Conservation (phyloP, 2,329 filamentous ascomycete species). For the Exophiala bonariae region DNA sequence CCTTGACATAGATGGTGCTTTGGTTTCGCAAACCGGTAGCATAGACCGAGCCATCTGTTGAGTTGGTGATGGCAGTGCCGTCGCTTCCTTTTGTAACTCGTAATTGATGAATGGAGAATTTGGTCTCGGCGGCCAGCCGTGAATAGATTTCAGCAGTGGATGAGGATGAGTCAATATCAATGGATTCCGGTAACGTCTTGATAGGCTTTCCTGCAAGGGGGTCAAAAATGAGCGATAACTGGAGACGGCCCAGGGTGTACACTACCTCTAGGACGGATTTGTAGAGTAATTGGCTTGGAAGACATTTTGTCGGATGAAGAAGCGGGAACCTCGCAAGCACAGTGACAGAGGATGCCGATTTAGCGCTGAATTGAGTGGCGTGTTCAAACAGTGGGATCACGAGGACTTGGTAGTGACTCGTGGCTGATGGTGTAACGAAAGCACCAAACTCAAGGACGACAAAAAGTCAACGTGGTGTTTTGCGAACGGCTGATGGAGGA, state of each 20-base stretch:
- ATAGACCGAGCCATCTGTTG: constrained; percentile 52
- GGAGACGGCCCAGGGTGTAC: background rate
- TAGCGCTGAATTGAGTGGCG: too few species aligned
- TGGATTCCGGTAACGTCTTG: constrained; percentile 57
- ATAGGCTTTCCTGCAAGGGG: constrained; percentile 58
- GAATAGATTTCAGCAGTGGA: constrained; percentile 58
- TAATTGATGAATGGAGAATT: constrained; percentile 59
- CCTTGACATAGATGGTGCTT: constrained; percentile 78
- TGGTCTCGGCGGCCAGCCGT: constrained; percentile 54
- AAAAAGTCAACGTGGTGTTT: too few species aligned
- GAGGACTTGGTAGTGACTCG: too few species aligned
- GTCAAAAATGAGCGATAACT: constrained; percentile 15
- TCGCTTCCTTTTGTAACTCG: constrained; percentile 66
- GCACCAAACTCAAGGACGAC: too few species aligned
- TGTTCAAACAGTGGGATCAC: too few species aligned
- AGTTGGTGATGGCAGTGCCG: constrained; percentile 58
- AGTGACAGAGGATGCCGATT: too few species aligned
- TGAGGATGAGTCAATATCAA: constrained; percentile 53
- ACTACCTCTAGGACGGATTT: constrained; percentile 45
- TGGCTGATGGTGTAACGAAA: too few species aligned
- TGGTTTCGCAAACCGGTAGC: constrained; percentile 59
- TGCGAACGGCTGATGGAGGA: too few species aligned
- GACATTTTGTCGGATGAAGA: constrained; percentile 32
- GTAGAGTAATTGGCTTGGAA: constrained; percentile 38
- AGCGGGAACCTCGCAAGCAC: too few species aligned